These are phyloP conservation scores for Curvularia lunata DNA, from an alignment of 2,329 filamentous ascomycete species.

Conservation along the genomic window DNA sequence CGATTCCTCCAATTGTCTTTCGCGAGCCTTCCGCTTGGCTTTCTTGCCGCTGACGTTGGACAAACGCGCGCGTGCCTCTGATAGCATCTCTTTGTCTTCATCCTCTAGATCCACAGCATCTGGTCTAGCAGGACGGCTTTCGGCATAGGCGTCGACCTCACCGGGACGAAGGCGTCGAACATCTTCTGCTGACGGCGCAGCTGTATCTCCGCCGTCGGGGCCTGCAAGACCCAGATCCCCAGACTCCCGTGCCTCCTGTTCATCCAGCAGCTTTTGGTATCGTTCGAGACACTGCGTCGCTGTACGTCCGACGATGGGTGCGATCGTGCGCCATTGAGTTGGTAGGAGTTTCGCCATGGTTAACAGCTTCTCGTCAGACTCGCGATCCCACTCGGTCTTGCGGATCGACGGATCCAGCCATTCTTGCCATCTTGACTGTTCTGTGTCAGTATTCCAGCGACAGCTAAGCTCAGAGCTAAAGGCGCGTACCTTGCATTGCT, in stretches of 20 bases:
- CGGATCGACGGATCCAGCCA: conserved; percentile 98
- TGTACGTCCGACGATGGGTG: conserved; percentile 92
- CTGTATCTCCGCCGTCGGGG: conserved; percentile 82
- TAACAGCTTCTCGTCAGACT: conserved; percentile 96
- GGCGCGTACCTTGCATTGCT: conserved; percentile 79
- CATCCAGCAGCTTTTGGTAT: conserved; percentile 94
- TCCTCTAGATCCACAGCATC: conserved; percentile 98
- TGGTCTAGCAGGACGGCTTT: conserved; percentile 92
- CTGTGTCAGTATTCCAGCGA: not conserved
- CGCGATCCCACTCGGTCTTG: conserved; percentile 98
- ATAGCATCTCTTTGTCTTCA: conserved; percentile 99
- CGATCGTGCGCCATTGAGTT: conserved; percentile 98
- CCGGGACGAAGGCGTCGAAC: conserved; percentile 87
- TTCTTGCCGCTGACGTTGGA: conserved; percentile 99
- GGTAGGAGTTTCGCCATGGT: conserved; percentile 98
- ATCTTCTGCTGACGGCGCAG: conserved; percentile 90
- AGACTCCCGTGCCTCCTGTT: conserved; percentile 87
- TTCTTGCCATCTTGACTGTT: conserved; percentile 85
- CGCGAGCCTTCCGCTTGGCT: conserved; percentile 94
- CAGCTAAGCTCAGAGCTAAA: not conserved
- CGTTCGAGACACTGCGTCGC: conserved; percentile 97
- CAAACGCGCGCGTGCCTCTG: conserved; percentile 91
- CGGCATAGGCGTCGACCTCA: conserved; percentile 95
- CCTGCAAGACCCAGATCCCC: conserved; percentile 82
- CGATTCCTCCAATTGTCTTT: conserved; percentile 94